Base-by-base conservation (phyloP, 495 filamentous ascomycete species). In the Penicillium waksmanii region DNA sequence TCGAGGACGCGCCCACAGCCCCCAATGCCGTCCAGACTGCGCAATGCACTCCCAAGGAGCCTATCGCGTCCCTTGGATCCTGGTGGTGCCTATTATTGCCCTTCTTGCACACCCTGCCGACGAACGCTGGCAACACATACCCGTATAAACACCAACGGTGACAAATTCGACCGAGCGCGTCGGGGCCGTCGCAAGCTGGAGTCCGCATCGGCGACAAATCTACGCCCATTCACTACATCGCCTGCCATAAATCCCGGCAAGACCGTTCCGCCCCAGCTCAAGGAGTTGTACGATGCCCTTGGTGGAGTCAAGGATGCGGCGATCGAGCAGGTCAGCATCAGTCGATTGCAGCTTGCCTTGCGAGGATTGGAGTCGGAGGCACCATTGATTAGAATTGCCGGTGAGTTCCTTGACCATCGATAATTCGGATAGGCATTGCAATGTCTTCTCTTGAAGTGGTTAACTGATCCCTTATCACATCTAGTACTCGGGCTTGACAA, bases 311-410 rank as follows among this genome's bases (percentile, higher is more conserved):
- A 89, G 61, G 80, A 82, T 57, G 73, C 84, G 42, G 84, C 87
- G 23, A 76, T 84, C 38, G 82, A 82, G 59, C 85, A 87, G 70
- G 82, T 93, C 57, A 90, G 91, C 72, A 78, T 89, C 19, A 89
- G 89, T 56, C 85, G 91, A 63, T 69, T 97, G 53, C 87, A 91
- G 66, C 81, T 98, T 63, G 94, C 92, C 17, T 71, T 92, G 67
- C 82, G 87, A 51, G 91, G 91, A 6, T 76, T 97, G 61, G 85
- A 89, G 63, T 84, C 89, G 60, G 76, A 82, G 42, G 66, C 77
- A 56, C 77, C 81, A 34, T 82, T 89, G n/a, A 84, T 92, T 63
- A 78, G 94, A 36, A 80, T 98, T 68, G 93, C 85, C 61, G 74
- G 80, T 87, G 52, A 49, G 77, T 76, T 47, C 11, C 11, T 42